Conservation (phyloP, 2,329 filamentous ascomycete genomes). For the Pyrenochaeta sp. region DNA sequence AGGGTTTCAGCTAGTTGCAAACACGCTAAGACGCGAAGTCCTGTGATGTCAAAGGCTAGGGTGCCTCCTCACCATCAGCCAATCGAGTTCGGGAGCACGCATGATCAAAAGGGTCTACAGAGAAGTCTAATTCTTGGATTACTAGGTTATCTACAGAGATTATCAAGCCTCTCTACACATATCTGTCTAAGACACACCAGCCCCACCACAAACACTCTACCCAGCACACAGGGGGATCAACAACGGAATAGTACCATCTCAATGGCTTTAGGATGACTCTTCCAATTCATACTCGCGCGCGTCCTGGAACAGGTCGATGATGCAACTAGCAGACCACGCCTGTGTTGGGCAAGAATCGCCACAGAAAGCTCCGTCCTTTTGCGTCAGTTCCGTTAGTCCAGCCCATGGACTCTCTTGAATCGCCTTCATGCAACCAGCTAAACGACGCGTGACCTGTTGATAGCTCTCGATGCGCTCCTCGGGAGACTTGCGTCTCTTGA, state of each 20-base stretch:
- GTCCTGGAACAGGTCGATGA: slow-evolving; percentile 97
- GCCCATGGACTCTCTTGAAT: slow-evolving; percentile 86
- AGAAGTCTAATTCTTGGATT: not conserved
- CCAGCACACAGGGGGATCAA: not conserved
- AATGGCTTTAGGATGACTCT: slow-evolving; percentile 9
- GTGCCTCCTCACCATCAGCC: too few species aligned
- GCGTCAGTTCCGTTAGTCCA: slow-evolving; percentile 89
- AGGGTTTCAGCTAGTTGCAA: slow-evolving; percentile 1
- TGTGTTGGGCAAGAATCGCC: slow-evolving; percentile 94
- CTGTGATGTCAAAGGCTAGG: slow-evolving; percentile 23
- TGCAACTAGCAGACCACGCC: slow-evolving; percentile 92
- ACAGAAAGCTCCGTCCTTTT: slow-evolving; percentile 85
- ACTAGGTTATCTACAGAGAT: not conserved
- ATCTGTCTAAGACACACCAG: slow-evolving; percentile 1
- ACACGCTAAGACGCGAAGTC: slow-evolving; percentile 28
- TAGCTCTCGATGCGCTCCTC: slow-evolving; percentile 85
- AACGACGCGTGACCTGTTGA: slow-evolving; percentile 87
- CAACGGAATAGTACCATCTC: not conserved
- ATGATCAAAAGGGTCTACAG: not conserved
- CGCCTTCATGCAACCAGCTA: slow-evolving; percentile 84
- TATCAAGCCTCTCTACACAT: not conserved
- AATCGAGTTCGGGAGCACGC: too few species aligned
- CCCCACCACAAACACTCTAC: not conserved
- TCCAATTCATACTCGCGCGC: slow-evolving; percentile 59
- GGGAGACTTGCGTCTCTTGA: slow-evolving; percentile 71